Evolutionary conservation across 257 asterid genomes (phyloP), one percentile per base, ranked within the genome.

Genomic region (Solanum commersonii): DNA sequence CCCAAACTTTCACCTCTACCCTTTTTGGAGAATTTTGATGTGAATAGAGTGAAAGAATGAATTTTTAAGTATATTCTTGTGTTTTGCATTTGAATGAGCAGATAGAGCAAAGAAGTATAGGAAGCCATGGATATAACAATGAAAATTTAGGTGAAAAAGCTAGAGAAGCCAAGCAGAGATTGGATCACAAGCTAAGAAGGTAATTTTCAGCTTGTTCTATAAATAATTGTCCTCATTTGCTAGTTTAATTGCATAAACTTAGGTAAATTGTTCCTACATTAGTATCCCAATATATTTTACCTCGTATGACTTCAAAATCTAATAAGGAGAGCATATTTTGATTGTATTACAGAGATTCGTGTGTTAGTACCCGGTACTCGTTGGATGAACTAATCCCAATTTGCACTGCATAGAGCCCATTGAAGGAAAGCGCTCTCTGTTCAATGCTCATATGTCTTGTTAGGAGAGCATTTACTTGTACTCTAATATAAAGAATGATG

Each of bases 161-260:
- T 29, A 89, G 90, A 88, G 93, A 92, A 89, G 94, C 94, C 83
- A 91, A 94, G 88, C 91, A 90, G 79, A 93, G 98, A 88, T 89
- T 94, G 88, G 96, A 94, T 86, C 91, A 88, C 86, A 93, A 88
- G 88, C 89, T 94, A 14, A 92, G 90, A 81, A 81, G 85, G 85
- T 81, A 81, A 23, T 56, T 56, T 56, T 56, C 59, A 49, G 59
- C 59, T 49, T 14, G 20, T 49, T 49, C 8, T 56, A 8, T 56
- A 56, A 16, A 56, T 56, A 56, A 56, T 56, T 20, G n/a, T 20
- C n/a, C 25, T 18, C 65, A 56, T 56, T 56, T 20, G n/a, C 65
- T 56, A 20, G 11, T 20, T 56, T 56, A 52, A 3, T 42, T 52
- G 23, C 3, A 52, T 52, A 52, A 52, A 16, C 9, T 16, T 18